phyloP scores from a whole-genome alignment of 805 yeast genomes.

The Candida germanica region DNA sequence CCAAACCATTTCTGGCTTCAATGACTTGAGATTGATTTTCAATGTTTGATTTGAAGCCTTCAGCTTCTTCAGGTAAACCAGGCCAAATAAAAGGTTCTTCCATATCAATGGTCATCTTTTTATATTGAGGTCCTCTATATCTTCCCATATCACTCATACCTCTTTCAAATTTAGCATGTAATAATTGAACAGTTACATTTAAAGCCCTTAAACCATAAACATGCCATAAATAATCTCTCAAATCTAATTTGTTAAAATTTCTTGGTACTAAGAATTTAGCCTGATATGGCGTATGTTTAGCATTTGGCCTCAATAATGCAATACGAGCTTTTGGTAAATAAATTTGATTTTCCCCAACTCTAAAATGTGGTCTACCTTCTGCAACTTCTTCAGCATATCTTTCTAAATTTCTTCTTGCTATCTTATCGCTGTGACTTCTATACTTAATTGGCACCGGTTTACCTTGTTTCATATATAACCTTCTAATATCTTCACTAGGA shows the following conservation, averaged over 20 bases:
- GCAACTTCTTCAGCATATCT: conserved; percentile 50
- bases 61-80: conserved; percentile 41
- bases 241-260: conserved; percentile 87
- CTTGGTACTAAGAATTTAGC: conserved; percentile 95
- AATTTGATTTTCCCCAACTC: conserved; percentile 69
- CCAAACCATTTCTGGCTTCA: conserved; percentile 48
- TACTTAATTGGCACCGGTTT: conserved; percentile 43
- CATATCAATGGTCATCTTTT: conserved; percentile 97
- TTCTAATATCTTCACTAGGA: conserved; percentile 34
- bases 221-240: conserved; percentile 89
- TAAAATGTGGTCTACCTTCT: conserved; percentile 73
- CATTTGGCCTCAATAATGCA: conserved; percentile 80
- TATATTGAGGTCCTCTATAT: conserved; percentile 73
- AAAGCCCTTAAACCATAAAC: conserved; percentile 87
- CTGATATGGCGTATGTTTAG: conserved; percentile 96
- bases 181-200: conserved; percentile 80
- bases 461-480: conserved; percentile 32
- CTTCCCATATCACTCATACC: conserved; percentile 57
- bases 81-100: conserved; percentile 97
- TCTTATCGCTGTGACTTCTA: conserved; percentile 30
- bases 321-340: conserved; percentile 86
- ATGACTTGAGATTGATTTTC: conserved; percentile 49
- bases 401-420: conserved; percentile 37
- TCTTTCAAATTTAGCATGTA: conserved; percentile 67
- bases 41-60: conserved; percentile 35